Base-by-base conservation (phyloP, 768 basidiomycete species). In the Trichaptum fuscoviolaceum region DNA sequence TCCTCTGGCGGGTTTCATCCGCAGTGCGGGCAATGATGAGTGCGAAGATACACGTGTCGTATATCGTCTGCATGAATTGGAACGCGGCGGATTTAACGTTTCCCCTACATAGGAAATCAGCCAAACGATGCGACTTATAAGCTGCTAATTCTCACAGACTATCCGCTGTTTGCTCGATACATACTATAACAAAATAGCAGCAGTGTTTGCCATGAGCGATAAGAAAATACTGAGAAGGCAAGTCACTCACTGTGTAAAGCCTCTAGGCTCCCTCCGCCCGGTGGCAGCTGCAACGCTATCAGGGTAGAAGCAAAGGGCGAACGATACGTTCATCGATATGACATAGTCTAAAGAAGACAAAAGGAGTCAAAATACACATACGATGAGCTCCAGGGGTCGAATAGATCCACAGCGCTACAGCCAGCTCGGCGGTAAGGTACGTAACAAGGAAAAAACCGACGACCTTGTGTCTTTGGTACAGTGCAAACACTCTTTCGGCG, bases 391-490 rank as follows among this genome's bases (percentile, higher is more conserved):
- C 59, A 61, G 59, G 59, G 5, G 30, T 25, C 23, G 30, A 25
- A 61, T 61, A 25, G 24, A 61, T 61, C 59, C 59, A 61, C 25
- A 25, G 30, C 30, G 24, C 30, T 20, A 61, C 25, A 17, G 30
- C 59, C 7, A 61, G 30, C 23, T 61, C 59, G 30, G 59, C 59
- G 15, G 15, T 25, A 12, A 61, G 59, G 30, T 61, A 61, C 2
- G 30, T 61, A 34, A 61, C 59, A 34, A 61, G 24, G 59, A 61
- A 61, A 18, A 34, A 25, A 4, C 59, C 59, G 23, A 61, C 25
- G 59, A 61, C 30, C 30, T 61, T 61, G 30, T 20, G 24, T 23
- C 59, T 61, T 17, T 34, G 25, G 59, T 61, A 61, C 59, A 61
- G 15, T 24, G 59, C 59, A 61, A 15, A 61, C 30, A 61, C 30